A percentile compares a stretch with the other conserved stretches of the same genome.
Conservation (phyloP, 2,329 filamentous ascomycete genomes). For the Cladosporium sp. region DNA sequence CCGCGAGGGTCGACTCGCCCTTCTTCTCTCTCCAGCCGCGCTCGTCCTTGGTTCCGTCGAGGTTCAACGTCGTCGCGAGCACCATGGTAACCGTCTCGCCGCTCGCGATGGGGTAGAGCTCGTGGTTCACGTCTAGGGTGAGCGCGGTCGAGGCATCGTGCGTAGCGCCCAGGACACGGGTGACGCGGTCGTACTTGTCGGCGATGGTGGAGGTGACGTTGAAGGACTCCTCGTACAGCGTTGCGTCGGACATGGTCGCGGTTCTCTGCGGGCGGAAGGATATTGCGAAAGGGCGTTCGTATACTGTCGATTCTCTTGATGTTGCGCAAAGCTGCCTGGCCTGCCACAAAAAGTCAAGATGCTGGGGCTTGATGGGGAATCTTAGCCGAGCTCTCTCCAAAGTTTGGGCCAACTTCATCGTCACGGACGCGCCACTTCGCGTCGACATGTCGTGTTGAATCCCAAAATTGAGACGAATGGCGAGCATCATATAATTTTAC, state of each 20-base stretch:
- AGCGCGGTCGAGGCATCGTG: conserved; percentile 71
- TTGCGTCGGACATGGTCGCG: conserved; percentile 70
- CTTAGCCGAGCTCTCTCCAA: background rate
- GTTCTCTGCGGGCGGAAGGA: background rate
- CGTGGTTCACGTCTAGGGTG: conserved; percentile 88
- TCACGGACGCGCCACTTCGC: background rate
- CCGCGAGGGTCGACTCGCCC: conserved; percentile 59
- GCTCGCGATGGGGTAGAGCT: conserved; percentile 74
- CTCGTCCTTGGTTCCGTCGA: conserved; percentile 68
- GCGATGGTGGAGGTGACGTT: conserved; percentile 73
- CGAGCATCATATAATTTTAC: no score
- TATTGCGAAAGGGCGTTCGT: background rate
- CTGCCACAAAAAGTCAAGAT: background rate
- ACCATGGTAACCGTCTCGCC: conserved; percentile 78
- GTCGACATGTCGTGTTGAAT: no score
- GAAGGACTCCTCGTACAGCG: conserved; percentile 93
- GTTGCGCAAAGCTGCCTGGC: background rate
- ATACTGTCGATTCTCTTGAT: background rate
- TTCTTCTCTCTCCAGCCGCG: conserved; percentile 68
- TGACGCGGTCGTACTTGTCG: conserved; percentile 92
- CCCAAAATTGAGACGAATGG: no score
- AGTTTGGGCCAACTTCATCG: no score
- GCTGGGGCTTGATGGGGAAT: background rate
- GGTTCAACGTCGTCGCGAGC: conserved; percentile 76
- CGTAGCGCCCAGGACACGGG: conserved; percentile 74